Conservation (phyloP, 179 eudicot genomes). For the Gypsophila paniculata region DNA sequence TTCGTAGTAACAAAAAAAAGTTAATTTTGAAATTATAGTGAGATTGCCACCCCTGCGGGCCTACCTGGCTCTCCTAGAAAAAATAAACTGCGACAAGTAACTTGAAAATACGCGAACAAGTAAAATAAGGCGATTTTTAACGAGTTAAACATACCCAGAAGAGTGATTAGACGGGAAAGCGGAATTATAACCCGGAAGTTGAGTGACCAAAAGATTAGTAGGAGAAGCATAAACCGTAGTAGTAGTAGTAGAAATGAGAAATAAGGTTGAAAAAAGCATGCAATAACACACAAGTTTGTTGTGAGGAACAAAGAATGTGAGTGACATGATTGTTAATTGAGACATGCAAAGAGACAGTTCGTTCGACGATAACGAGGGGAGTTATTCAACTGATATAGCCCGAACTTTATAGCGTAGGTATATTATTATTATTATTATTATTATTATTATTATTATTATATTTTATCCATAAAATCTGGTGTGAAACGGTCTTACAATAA, state of each 20-base stretch:
- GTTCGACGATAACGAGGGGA: slow-evolving; percentile 21
- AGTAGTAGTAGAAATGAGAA: background rate
- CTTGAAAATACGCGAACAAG: background rate
- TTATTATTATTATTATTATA: no score
- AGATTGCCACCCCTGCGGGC: background rate
- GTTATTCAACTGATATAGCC: no score
- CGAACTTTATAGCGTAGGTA: no score
- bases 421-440: no score
- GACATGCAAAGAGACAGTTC: background rate
- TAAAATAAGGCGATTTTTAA: background rate
- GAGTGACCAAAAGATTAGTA: slow-evolving; percentile 40
- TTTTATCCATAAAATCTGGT: no score
- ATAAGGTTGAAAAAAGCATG: slow-evolving; percentile 8
- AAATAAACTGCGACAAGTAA: background rate
- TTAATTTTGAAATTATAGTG: no score
- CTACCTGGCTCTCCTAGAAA: no score
- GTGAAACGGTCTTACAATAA: no score
- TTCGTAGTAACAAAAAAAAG: no score
- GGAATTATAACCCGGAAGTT: slow-evolving; percentile 70
- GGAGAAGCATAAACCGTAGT: slow-evolving; percentile 38
- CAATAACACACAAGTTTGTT: background rate
- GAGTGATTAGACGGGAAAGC: slow-evolving; percentile 76
- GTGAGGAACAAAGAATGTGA: background rate
- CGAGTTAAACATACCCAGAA: slow-evolving; percentile 49
- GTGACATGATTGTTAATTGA: background rate